Base-by-base conservation (phyloP, 768 basidiomycete genomes). In the Leccinum arenicola region DNA sequence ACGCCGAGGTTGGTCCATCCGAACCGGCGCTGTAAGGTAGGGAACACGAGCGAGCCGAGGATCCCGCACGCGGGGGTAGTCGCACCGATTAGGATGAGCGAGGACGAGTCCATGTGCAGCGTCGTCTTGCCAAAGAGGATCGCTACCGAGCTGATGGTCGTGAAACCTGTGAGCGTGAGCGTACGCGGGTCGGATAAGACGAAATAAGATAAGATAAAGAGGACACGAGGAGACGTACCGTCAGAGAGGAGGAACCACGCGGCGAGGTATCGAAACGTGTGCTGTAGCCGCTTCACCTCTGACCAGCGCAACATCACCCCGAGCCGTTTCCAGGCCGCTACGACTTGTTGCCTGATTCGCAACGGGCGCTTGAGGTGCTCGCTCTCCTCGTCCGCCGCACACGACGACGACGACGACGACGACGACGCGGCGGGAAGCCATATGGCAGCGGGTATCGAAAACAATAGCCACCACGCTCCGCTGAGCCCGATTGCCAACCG, bases 201-300 rank as follows among this genome's bases (percentile, higher is more conserved):
- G 5, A 25, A 27, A 27, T 27, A 7, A 27, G 1, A 27, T 27
- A 1, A 21, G 0, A 21, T 21, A 12, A 33, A n/a, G 1, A 45
- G 35, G 31, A 54, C 5, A 21, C 2, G 10, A 25, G 40, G 17
- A 25, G 31, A 73, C 82, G 48, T 54, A 91, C 93, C 92, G 66
- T 98, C 95, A 1, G 91, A 93, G 23, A 98, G 83, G 12, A 98
- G 80, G 71, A 97, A 95, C 95, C 95, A 98, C 0, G 96, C 93
- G 6, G 87, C 83, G 47, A 98, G 86, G 66, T 93, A 98, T 64
- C 82, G 82, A 78, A 95, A 98, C 1, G 95, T 94, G 67, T 93
- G 88, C 31, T 82, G 80, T 15, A 98, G 77, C 54, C 82, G 82
- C 70, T 82, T 82, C 43, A 95, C 84, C 68, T 96, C 87, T 8